Percentiles rank a stretch among this genome's conserved stretches.
phyloP scores from a whole-genome alignment of 176 grass and related monocot genomes.

The Bromus sterilis region DNA sequence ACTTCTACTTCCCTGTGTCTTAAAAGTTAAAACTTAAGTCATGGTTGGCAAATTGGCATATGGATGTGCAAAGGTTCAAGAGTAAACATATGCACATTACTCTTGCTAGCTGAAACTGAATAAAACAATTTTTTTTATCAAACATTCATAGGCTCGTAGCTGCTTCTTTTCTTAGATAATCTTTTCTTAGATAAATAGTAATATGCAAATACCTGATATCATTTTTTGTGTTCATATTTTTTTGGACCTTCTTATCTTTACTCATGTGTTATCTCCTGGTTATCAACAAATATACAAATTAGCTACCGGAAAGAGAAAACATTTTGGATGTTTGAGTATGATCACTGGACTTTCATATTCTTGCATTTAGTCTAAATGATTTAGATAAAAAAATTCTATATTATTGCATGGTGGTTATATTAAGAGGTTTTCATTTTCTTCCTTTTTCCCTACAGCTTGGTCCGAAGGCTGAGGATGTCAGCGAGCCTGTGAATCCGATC shows the following conservation, averaged over 20 bases:
- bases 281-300: not conserved
- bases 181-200: not conserved
- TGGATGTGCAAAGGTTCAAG: not conserved
- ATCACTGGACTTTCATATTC: not conserved
- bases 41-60: not conserved
- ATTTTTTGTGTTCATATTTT: not conserved
- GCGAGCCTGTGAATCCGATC: constrained; percentile 70
- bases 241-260: not conserved
- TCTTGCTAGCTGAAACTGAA: not conserved
- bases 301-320: not conserved
- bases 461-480: constrained; percentile 79
- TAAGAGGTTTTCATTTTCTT: not conserved
- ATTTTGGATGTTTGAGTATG: not conserved
- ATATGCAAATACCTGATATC: not conserved
- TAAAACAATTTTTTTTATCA: not conserved
- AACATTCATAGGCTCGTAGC: not conserved
- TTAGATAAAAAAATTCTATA: not conserved
- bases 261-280: not conserved
- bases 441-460: constrained; percentile 59
- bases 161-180: not conserved
- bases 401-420: not conserved
- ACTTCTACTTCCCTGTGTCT: not conserved
- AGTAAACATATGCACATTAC: not conserved
- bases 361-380: not conserved
- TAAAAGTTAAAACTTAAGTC: not conserved